Conservation (phyloP, 2,329 filamentous ascomycete genomes). For the Plectosphaerella cucumerina region DNA sequence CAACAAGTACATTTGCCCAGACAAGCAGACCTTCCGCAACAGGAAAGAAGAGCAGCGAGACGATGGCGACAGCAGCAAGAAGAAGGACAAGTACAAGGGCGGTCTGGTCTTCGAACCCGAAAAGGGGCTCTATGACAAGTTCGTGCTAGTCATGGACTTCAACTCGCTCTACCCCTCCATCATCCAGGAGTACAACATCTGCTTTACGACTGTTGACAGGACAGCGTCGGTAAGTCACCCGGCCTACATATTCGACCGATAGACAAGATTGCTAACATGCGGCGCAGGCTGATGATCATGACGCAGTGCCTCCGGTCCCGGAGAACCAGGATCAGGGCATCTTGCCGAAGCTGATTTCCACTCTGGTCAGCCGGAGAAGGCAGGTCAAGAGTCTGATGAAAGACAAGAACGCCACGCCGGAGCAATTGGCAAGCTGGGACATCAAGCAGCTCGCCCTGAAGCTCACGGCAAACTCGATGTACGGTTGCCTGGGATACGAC, state of each 20-base stretch:
- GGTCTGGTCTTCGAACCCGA: conserved; percentile 98
- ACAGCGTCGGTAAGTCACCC: conserved; percentile 56
- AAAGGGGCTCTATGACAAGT: conserved; percentile 96
- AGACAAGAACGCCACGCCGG: conserved; percentile 76
- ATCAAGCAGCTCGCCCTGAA: conserved; percentile 97
- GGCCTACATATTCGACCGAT: background rate
- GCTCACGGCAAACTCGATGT: conserved; percentile 99
- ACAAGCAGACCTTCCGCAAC: conserved; percentile 80
- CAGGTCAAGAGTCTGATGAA: conserved; percentile 98
- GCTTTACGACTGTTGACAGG: conserved; percentile 94
- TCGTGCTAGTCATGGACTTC: conserved; percentile 99
- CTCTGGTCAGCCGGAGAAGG: conserved; percentile 80
- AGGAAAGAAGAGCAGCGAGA: conserved; percentile 70
- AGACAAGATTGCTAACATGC: conserved; percentile 20
- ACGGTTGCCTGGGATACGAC: conserved; percentile 94
- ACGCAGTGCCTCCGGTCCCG: conserved; percentile 85
- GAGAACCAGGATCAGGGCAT: conserved; percentile 75
- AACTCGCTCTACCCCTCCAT: conserved; percentile 98
- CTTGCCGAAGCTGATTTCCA: conserved; percentile 85
- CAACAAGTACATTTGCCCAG: conserved; percentile 97
- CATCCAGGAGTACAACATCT: conserved; percentile 99
- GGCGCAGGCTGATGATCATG: conserved; percentile 63
- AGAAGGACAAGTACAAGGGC: conserved; percentile 99
- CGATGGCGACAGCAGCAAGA: conserved; percentile 72
- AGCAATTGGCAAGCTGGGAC: conserved; percentile 92